phyloP scores from a whole-genome alignment of 371 early-diverging fungal genomes.

The Mortierella sp. region DNA sequence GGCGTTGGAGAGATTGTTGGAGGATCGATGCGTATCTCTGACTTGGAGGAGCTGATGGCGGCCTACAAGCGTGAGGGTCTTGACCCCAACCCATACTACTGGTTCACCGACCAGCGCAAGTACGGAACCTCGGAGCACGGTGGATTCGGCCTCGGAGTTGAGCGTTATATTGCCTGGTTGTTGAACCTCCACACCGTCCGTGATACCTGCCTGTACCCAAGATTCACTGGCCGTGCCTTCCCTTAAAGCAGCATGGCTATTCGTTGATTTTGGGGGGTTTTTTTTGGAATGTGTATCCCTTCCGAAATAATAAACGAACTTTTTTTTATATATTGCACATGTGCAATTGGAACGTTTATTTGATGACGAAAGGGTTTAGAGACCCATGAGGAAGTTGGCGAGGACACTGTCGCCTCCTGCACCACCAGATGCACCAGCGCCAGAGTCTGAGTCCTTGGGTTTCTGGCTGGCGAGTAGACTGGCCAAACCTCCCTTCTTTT shows the following conservation, averaged over 20 bases:
- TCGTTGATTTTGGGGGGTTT: neutral
- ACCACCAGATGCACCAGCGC: slow-evolving; percentile 4
- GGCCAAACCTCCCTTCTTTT: slow-evolving; percentile 43
- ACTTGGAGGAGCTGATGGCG: slow-evolving; percentile 91
- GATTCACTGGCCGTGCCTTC: slow-evolving; percentile 59
- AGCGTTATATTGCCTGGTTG: slow-evolving; percentile 99
- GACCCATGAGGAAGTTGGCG: slow-evolving; percentile 48
- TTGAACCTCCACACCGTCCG: slow-evolving; percentile 95
- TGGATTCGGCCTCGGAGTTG: slow-evolving; percentile 99
- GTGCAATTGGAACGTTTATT: neutral
- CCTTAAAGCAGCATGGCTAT: slow-evolving; percentile 26
- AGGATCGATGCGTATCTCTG: slow-evolving; percentile 99
- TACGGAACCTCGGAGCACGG: slow-evolving; percentile 99
- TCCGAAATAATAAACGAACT: slow-evolving; percentile 3
- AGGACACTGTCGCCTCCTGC: slow-evolving; percentile 41
- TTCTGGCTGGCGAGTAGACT: slow-evolving; percentile 41
- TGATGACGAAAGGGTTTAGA: slow-evolving; percentile 6
- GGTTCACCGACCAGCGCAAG: slow-evolving; percentile 99
- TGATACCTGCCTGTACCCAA: slow-evolving; percentile 97
- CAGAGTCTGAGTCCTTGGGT: slow-evolving; percentile 22
- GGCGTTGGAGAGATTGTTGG: slow-evolving; percentile 99
- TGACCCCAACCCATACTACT: slow-evolving; percentile 98
- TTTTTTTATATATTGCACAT: neutral
- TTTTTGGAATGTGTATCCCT: slow-evolving; percentile 5
- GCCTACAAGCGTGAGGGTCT: slow-evolving; percentile 98